These are phyloP conservation scores for Suillus luteus DNA, from an alignment of 768 basidiomycete genomes.

Conservation along the genomic window DNA sequence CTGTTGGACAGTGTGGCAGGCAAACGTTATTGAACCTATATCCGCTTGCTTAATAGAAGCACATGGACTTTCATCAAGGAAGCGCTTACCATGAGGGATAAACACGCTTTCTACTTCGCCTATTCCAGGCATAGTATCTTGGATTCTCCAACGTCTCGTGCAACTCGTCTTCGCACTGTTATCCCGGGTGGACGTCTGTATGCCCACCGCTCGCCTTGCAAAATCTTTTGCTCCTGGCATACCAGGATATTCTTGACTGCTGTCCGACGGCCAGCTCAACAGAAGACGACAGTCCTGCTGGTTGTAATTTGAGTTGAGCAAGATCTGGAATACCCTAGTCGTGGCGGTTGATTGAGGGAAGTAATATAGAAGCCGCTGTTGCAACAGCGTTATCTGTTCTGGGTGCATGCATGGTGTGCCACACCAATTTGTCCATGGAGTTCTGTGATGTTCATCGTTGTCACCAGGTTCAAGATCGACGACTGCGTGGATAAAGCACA, in stretches of 20 bases:
- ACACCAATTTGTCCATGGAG: constrained; percentile 88
- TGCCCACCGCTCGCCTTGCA: constrained; percentile 64
- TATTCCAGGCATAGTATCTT: constrained; percentile 61
- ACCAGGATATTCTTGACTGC: constrained; percentile 39
- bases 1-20: constrained; percentile 39
- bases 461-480: constrained; percentile 69
- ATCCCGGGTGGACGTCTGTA: constrained; percentile 52
- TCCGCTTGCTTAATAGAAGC: constrained; percentile 21
- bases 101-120: constrained; percentile 84
- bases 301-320: constrained; percentile 46
- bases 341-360: constrained; percentile 53
- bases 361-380: constrained; percentile 55
- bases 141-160: constrained; percentile 79
- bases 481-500: constrained; percentile 87
- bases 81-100: constrained; percentile 79
- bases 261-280: constrained; percentile 78
- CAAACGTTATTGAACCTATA: constrained; percentile 42
- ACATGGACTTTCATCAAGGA: constrained; percentile 39
- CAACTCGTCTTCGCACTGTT: constrained; percentile 85
- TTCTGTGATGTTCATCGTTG: constrained; percentile 75
- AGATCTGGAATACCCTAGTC: constrained; percentile 77
- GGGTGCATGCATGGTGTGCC: constrained; percentile 66
- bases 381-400: constrained; percentile 62
- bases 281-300: constrained; percentile 56
- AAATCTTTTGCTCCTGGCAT: constrained; percentile 47